Conservation (phyloP, 2,329 filamentous ascomycete genomes). For the Trichoderma gracile region DNA sequence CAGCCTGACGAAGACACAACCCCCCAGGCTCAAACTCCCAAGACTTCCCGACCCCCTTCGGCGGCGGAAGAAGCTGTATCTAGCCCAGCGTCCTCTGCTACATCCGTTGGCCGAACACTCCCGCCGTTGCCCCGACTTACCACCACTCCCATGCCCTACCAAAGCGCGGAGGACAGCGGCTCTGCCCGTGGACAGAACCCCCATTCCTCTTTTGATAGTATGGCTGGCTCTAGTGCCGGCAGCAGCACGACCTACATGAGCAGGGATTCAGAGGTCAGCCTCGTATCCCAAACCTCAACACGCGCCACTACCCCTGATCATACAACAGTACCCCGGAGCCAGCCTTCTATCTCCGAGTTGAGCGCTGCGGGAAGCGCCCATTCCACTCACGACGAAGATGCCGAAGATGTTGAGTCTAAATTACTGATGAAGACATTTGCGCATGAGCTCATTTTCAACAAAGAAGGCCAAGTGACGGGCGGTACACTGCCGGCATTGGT, state of each 20-base stretch:
- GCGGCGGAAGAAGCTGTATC: constrained; percentile 45
- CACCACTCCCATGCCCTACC: constrained; percentile 51
- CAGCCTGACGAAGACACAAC: constrained; percentile 23
- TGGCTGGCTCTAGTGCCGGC: constrained; percentile 73
- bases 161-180: constrained; percentile 50
- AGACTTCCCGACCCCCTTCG: constrained; percentile 48
- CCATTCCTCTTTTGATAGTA: constrained; percentile 64
- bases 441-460: constrained; percentile 89
- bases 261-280: constrained; percentile 78
- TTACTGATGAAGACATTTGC: constrained; percentile 91
- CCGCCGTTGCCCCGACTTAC: constrained; percentile 60
- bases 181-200: constrained; percentile 51
- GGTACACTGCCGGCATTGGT: constrained; percentile 87
- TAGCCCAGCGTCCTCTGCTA: constrained; percentile 48
- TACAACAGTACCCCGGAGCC: constrained; percentile 53
- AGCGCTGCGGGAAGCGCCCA: constrained; percentile 65
- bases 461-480: constrained; percentile 91
- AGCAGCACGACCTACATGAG: constrained; percentile 78
- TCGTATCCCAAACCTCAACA: constrained; percentile 80
- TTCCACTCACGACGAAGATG: constrained; percentile 69
- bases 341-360: constrained; percentile 67
- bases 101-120: constrained; percentile 51
- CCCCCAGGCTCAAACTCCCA: constrained; percentile 38
- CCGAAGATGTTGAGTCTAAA: constrained; percentile 76
- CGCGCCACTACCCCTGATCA: constrained; percentile 83